Base-by-base conservation (phyloP, 106 monocot genomes). In the Allium fistulosum region DNA sequence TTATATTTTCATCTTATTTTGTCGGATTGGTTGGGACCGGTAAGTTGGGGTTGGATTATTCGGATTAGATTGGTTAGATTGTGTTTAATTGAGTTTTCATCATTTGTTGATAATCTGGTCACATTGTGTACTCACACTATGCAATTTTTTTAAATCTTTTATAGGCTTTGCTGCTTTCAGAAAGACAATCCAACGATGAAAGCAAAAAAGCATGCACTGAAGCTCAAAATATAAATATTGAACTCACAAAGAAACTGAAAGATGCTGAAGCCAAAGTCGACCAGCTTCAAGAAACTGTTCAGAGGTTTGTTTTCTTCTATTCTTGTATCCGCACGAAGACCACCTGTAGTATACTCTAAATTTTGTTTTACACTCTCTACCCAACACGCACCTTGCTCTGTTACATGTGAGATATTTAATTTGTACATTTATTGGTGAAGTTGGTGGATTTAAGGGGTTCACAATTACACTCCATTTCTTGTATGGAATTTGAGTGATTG, bases 211-310 rank as follows among this genome's bases (percentile, higher is more conserved):
- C 74, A 46, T 71, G 70, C 70, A 51, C 69, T 73, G 91, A 92
- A 82, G 68, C 72, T 66, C 71, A 82, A 59, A 78, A 61, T 69
- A 88, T 72, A 82, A 86, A 84, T 71, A 49, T 53, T 68, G 82
- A 84, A 72, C 68, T 96, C 49, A 63, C 82, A 57, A 88, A 92
- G 72, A 91, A 85, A 64, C 81, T 92, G 68, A 84, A 80, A 69
- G 82, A 86, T 65, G 49, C 88, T 57, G 88, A 86, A 55, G 76
- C 61, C 75, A 96, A 83, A 82, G 65, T 71, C 62, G 88, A 92
- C 71, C 88, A 88, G 62, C 76, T 92, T 77, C 96, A 96, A 76
- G 96, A 95, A 73, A 80, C 83, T 74, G 56, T 80, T 46, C 83
- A 88, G 69, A 91, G 95, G 95, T 95, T 58, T 14, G 64, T 60